Evolutionary conservation across 2,329 filamentous ascomycete species (phyloP).

Genomic region (Aspergillus ustus): DNA sequence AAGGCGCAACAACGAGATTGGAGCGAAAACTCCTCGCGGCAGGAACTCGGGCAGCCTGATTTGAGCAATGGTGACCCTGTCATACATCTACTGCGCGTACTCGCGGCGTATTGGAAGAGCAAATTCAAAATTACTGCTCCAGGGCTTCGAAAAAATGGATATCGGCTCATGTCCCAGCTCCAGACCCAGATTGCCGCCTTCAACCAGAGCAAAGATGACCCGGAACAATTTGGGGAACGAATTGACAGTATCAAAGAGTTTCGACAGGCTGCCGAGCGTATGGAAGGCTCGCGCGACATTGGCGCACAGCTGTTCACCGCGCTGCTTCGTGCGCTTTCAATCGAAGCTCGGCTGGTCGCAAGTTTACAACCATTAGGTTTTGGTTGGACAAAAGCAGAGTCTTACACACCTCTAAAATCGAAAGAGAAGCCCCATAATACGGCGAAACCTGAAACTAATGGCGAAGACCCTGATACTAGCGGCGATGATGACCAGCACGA

Average conservation of each 20-base stretch:
- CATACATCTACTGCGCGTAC: conserved; percentile 72
- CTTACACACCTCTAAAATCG: conserved; percentile 59
- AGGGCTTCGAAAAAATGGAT: conserved; percentile 85
- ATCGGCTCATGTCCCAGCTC: conserved; percentile 76
- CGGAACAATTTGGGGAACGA: conserved; percentile 74
- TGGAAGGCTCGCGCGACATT: conserved; percentile 82
- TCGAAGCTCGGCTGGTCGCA: conserved; percentile 82
- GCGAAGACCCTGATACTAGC: conserved; percentile 10
- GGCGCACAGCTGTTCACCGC: conserved; percentile 90
- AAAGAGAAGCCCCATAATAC: conserved; percentile 9
- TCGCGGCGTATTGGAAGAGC: conserved; percentile 89
- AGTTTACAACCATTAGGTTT: conserved; percentile 87
- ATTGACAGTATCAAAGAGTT: conserved; percentile 72
- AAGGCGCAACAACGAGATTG: conserved; percentile 63
- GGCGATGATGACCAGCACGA: conserved; percentile 17
- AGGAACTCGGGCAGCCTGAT: conserved; percentile 73
- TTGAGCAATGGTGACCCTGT: conserved; percentile 84
- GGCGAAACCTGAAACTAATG: conserved; percentile 10
- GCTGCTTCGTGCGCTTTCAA: conserved; percentile 75
- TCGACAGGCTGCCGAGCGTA: conserved; percentile 67
- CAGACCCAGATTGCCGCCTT: conserved; percentile 75
- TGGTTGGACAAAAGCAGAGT: conserved; percentile 86
- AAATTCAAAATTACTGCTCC: conserved; percentile 77
- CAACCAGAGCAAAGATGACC: conserved; percentile 65
- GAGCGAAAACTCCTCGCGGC: conserved; percentile 68